phyloP scores from a whole-genome alignment of 805 yeast species.

The Kodamaea lidongshanica region DNA sequence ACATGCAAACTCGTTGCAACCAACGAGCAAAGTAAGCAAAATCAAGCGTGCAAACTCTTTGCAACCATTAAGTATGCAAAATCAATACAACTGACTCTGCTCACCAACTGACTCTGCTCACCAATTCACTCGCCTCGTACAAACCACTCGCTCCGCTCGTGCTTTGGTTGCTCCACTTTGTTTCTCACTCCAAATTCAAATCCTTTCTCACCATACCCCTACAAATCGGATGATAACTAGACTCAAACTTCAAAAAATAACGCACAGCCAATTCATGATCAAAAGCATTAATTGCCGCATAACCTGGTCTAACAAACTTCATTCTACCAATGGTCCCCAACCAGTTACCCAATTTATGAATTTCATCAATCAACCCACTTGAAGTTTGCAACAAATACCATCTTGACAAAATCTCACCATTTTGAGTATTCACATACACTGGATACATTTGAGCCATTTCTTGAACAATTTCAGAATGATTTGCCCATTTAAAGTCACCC shows the following conservation, averaged over 20 bases:
- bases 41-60: too few relatives aligned
- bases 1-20: too few relatives aligned
- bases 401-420: constrained; percentile 78
- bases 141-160: background rate
- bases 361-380: constrained; percentile 42
- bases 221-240: constrained; percentile 30
- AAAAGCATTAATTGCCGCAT: constrained; percentile 17
- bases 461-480: constrained; percentile 26
- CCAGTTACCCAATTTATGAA: constrained; percentile 53
- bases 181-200: constrained; percentile 34
- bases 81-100: too few relatives aligned
- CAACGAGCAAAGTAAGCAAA: too few relatives aligned
- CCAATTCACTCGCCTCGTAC: background rate
- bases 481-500: constrained; percentile 32
- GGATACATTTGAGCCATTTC: constrained; percentile 31
- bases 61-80: too few relatives aligned
- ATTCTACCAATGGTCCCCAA: constrained; percentile 32
- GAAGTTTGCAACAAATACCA: constrained; percentile 65
- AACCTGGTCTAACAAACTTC: constrained; percentile 34
- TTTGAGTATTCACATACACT: constrained; percentile 46
- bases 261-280: constrained; percentile 23
- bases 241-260: constrained; percentile 17
- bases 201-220: constrained; percentile 73
- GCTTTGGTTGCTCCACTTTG: background rate
- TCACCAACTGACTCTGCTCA: too few relatives aligned